Base-by-base conservation (phyloP, 148 eudicot genomes). In the Heliamphora exappendiculata region DNA sequence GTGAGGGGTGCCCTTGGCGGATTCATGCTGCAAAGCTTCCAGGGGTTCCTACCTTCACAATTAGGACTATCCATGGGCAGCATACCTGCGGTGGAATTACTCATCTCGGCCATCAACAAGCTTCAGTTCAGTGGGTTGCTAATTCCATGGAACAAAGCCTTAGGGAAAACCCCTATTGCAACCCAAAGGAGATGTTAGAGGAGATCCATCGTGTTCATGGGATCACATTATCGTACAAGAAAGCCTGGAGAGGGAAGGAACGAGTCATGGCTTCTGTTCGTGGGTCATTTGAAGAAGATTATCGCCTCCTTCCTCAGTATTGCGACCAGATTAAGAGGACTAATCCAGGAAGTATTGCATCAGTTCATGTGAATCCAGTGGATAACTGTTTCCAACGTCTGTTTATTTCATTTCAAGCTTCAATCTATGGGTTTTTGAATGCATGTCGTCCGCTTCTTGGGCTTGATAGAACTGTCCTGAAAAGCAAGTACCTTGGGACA, bases 241-340 rank as follows among this genome's bases (percentile, higher is more conserved):
- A 91, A 86, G 96, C 96, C 12, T 91, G 96, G 93, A 85, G 96
- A 78, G 93, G 93, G 33, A 91, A 91, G 81, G 96, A 91, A 74
- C 87, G 96, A 51, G 81, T 89, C 67, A 79, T 89, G 96, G 91
- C 96, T 78, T 73, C 91, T 54, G 87, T 91, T 53, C 96, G 87
- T 78, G 96, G 90, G 39, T 86, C 96, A 36, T 86, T 85, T 73
- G 93, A 91, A 71, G 93, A 89, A 66, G 96, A 87, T 55, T 91
- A 87, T 69, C 96, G 91, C 58, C 91, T 91, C 57, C 85, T 91
- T 60, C 93, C 93, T 5, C 91, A 79, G 74, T 91, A 91, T 67
- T 85, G 88, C 75, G 80, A 88, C 37, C 89, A 91, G 81, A 84
- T 91, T 74, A 81, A 71, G 69, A 81, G 76, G 77, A 89, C 90